Base-by-base conservation (phyloP, 106 monocot genomes). In the Apostasia shenzhenica region DNA sequence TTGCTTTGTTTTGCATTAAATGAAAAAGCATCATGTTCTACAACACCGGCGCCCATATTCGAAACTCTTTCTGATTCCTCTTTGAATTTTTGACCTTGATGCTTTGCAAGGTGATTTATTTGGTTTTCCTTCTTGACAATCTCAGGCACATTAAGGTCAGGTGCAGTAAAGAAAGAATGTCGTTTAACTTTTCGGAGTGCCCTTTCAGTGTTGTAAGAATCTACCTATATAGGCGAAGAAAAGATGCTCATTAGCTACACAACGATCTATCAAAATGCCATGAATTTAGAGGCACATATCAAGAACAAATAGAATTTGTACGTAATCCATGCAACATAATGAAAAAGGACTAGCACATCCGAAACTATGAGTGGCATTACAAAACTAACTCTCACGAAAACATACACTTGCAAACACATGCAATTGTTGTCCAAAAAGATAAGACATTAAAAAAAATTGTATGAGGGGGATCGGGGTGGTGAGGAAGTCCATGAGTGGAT, bases 101-200 rank as follows among this genome's bases (percentile, higher is more conserved):
- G 45, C 14, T 8, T 57, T 61, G 40, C 39, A 60, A 56, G 43
- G 8, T 72, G 57, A 51, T 57, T 70, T 55, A 65, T 14, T 49
- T 70, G 37, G 8, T 67, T 69, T 8, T 78, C 75, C 59, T 52
- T 78, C 77, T 75, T 80, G 62, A 39, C 48, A 68, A 73, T 41
- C 67, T 80, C 83, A 66, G 73, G 67, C 53, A 72, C 48, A 70
- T 49, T 76, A 72, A 81, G 69, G 50, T 81, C 81, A 9, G 78
- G 67, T 44, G 49, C 67, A 67, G 51, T 43, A 38, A 49, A 59
- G 41, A 14, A 14, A 50, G 50, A 49, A 67, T 59, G 75, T 2
- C 75, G 45, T n/a, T 62, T 62, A 13, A 62, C 67, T 60, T 68
- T 75, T 12, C 42, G 39, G 6, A 75, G 49, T 56, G 66, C 67